Percentiles rank a stretch among this genome's conserved stretches.
Evolutionary conservation across 768 basidiomycete species (phyloP).

Genomic region (Leccinellum albellum): DNA sequence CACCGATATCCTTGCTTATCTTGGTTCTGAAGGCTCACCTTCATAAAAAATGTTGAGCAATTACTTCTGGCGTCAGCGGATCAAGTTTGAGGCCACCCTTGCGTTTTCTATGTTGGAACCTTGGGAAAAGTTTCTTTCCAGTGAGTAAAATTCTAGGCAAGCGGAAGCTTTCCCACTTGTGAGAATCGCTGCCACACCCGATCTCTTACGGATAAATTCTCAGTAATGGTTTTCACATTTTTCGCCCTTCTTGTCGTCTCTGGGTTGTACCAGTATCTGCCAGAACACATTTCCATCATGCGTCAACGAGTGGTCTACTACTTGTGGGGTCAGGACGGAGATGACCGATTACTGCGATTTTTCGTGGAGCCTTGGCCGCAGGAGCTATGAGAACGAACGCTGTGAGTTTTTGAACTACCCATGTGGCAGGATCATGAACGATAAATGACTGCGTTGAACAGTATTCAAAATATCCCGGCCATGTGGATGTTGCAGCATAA

Average conservation of each 20-base stretch:
- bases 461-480: background rate
- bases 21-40: background rate
- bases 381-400: slow-evolving; percentile 17
- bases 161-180: background rate
- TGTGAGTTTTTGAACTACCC: slow-evolving; percentile 12
- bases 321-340: slow-evolving; percentile 51
- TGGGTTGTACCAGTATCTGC: slow-evolving; percentile 56
- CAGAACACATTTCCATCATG: slow-evolving; percentile 54
- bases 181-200: background rate
- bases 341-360: slow-evolving; percentile 32
- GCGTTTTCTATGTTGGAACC: slow-evolving; percentile 62
- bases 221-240: slow-evolving; percentile 42
- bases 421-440: background rate
- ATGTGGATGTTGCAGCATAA: background rate
- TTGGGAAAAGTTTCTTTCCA: slow-evolving; percentile 62
- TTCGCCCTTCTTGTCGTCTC: slow-evolving; percentile 45
- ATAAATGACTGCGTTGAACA: background rate
- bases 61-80: slow-evolving; percentile 31
- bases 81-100: slow-evolving; percentile 50
- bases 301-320: slow-evolving; percentile 58
- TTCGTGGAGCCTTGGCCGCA: slow-evolving; percentile 26
- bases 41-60: slow-evolving; percentile 28
- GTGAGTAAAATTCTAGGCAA: slow-evolving; percentile 44
- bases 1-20: background rate
- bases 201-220: slow-evolving; percentile 6